Evolutionary conservation across 2,329 filamentous ascomycete species (phyloP).

Genomic region (Zymoseptoria passerinii): DNA sequence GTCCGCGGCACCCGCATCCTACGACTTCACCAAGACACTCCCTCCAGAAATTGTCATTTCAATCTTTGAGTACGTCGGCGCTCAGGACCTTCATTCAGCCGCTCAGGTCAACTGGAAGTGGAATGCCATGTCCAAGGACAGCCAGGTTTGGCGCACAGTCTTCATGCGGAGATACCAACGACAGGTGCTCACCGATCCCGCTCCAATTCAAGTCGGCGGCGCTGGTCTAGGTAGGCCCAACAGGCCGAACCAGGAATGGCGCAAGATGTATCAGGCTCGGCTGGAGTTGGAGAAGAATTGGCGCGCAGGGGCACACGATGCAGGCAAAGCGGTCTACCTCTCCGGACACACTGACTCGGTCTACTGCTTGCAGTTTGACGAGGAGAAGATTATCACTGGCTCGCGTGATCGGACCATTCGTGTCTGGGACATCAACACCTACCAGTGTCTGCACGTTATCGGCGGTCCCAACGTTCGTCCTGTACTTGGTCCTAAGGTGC

Average conservation of each 20-base stretch:
- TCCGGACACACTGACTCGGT: constrained; percentile 93
- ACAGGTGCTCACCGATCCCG: constrained; percentile 37
- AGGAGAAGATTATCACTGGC: constrained; percentile 94
- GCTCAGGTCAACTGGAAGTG: constrained; percentile 51
- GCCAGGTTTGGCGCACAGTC: constrained; percentile 54
- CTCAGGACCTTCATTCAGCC: constrained; percentile 45
- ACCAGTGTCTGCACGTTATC: constrained; percentile 77
- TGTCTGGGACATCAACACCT: constrained; percentile 89
- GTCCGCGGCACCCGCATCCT: constrained; percentile 1
- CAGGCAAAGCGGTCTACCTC: constrained; percentile 75
- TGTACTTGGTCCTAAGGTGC: constrained; percentile 34
- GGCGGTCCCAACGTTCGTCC: constrained; percentile 61
- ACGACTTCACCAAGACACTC: constrained; percentile 37
- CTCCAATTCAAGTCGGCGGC: constrained; percentile 42
- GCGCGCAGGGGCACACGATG: constrained; percentile 53
- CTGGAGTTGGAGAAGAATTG: constrained; percentile 69
- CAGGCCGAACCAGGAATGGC: constrained; percentile 67
- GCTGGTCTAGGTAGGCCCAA: constrained; percentile 43
- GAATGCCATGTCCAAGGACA: constrained; percentile 47
- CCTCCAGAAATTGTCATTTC: constrained; percentile 52
- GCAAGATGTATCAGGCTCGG: constrained; percentile 71
- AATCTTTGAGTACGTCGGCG: constrained; percentile 53
- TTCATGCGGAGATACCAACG: constrained; percentile 49
- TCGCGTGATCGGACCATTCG: constrained; percentile 93
- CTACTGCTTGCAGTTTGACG: constrained; percentile 96